phyloP scores from a whole-genome alignment of 2,329 filamentous ascomycete genomes.

The Diplocarpon mali region DNA sequence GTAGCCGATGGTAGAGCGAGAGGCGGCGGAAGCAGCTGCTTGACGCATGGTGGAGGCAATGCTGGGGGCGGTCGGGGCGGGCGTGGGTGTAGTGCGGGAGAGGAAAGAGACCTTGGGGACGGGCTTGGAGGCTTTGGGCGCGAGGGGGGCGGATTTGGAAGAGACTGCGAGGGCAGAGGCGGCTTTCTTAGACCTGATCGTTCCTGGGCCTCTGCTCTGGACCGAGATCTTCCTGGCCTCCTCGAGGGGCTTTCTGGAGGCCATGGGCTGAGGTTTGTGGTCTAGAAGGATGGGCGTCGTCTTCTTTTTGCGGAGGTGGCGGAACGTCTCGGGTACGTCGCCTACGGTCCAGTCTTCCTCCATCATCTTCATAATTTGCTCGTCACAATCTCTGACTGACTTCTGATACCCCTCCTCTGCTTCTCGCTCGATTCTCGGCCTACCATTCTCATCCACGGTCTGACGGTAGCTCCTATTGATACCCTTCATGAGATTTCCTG shows the following conservation, averaged over 20 bases:
- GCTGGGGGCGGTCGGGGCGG: slow-evolving; percentile 32
- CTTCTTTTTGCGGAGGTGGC: slow-evolving; percentile 23
- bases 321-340: slow-evolving; percentile 40
- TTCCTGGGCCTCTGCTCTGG: slow-evolving; percentile 33
- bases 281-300: slow-evolving; percentile 6
- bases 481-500: slow-evolving; percentile 47
- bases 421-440: slow-evolving; percentile 50
- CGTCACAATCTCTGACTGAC: slow-evolving; percentile 45
- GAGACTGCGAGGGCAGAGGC: slow-evolving; percentile 40
- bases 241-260: not conserved
- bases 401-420: slow-evolving; percentile 36
- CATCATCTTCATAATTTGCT: slow-evolving; percentile 55
- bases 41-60: slow-evolving; percentile 42
- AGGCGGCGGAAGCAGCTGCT: slow-evolving; percentile 53
- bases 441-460: slow-evolving; percentile 56
- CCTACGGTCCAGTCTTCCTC: slow-evolving; percentile 50
- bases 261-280: slow-evolving; percentile 1
- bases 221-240: slow-evolving; percentile 17
- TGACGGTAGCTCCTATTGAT: slow-evolving; percentile 51
- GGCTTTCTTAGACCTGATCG: slow-evolving; percentile 43
- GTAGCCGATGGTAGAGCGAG: slow-evolving; percentile 76
- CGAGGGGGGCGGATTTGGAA: slow-evolving; percentile 21
- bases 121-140: slow-evolving; percentile 25
- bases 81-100: slow-evolving; percentile 32
- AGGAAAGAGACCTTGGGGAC: slow-evolving; percentile 26